Conservation (phyloP, 1,284 basidiomycete genomes). For the Pholiota adiposa region DNA sequence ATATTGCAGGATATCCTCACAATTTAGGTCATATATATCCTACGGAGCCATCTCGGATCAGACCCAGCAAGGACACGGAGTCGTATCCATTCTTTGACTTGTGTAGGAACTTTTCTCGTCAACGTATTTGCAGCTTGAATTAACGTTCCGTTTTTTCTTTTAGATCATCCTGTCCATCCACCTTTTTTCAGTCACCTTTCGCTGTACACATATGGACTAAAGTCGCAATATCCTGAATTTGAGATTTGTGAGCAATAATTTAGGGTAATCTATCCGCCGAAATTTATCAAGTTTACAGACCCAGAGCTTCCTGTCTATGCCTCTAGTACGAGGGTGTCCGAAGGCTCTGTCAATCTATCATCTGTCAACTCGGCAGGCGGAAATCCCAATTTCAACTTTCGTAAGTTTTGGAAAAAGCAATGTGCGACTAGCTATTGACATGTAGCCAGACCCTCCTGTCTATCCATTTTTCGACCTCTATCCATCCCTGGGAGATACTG, state of each 20-base stretch:
- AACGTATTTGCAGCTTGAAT: too few species aligned
- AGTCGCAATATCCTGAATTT: slow-evolving; percentile 19
- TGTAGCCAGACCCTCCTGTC: slow-evolving; percentile 1
- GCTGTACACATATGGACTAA: slow-evolving; percentile 7
- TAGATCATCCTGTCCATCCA: slow-evolving; percentile 11
- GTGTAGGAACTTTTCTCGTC: slow-evolving; percentile 28
- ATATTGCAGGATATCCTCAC: not conserved
- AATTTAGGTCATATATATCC: slow-evolving; percentile 1
- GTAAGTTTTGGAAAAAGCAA: not conserved
- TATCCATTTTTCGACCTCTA: slow-evolving; percentile 14
- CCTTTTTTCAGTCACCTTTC: slow-evolving; percentile 10
- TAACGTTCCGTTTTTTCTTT: too few species aligned
- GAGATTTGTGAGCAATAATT: slow-evolving; percentile 22
- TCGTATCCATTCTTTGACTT: slow-evolving; percentile 31
- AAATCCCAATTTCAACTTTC: slow-evolving; percentile 1
- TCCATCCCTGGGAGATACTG: too few species aligned
- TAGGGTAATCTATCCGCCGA: not conserved
- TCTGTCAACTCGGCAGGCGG: not conserved
- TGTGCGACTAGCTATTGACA: not conserved
- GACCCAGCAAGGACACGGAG: not conserved
- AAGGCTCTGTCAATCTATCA: not conserved
- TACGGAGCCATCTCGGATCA: not conserved
- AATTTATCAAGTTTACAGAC: not conserved
- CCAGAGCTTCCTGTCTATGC: not conserved
- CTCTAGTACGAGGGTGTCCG: not conserved